phyloP scores from a whole-genome alignment of 106 monocot genomes.

The Xerophyta viscosa region DNA sequence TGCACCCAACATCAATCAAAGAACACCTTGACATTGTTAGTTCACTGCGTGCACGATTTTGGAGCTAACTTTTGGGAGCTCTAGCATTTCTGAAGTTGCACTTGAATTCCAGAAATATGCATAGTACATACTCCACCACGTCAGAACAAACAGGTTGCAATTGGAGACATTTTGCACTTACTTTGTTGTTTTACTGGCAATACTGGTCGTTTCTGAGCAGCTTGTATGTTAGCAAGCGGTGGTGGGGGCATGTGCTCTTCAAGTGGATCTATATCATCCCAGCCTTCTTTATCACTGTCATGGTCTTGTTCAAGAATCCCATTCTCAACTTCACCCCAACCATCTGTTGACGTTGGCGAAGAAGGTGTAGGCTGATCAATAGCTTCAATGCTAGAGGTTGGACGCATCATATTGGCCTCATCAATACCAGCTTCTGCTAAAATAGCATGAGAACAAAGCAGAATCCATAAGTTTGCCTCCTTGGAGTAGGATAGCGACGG shows the following conservation, averaged over 20 bases:
- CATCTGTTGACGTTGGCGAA: conserved; percentile 75
- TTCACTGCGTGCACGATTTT: too few species aligned
- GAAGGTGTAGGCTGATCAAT: conserved; percentile 56
- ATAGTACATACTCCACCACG: too few species aligned
- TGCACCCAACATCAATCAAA: too few species aligned
- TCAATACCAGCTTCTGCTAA: conserved; percentile 4
- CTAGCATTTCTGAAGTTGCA: too few species aligned
- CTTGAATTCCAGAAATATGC: too few species aligned
- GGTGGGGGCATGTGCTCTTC: conserved; percentile 58
- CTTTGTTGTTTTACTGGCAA: conserved; percentile 43
- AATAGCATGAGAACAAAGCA: background rate
- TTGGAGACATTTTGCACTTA: conserved; percentile 5
- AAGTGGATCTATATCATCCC: conserved; percentile 85
- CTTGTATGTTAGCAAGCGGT: conserved; percentile 48
- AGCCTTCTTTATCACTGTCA: conserved; percentile 77
- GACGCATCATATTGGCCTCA: conserved; percentile 10
- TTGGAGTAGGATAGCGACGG: too few species aligned
- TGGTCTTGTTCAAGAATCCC: conserved; percentile 36
- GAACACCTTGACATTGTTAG: too few species aligned
- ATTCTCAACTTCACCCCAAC: conserved; percentile 83
- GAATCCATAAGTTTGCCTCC: too few species aligned
- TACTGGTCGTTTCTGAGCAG: conserved; percentile 77
- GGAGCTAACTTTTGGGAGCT: too few species aligned
- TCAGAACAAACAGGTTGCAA: background rate
- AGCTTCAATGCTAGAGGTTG: conserved; percentile 23